Evolutionary conservation across 2,329 filamentous ascomycete genomes (phyloP).

Genomic region (Lithohypha guttulata): DNA sequence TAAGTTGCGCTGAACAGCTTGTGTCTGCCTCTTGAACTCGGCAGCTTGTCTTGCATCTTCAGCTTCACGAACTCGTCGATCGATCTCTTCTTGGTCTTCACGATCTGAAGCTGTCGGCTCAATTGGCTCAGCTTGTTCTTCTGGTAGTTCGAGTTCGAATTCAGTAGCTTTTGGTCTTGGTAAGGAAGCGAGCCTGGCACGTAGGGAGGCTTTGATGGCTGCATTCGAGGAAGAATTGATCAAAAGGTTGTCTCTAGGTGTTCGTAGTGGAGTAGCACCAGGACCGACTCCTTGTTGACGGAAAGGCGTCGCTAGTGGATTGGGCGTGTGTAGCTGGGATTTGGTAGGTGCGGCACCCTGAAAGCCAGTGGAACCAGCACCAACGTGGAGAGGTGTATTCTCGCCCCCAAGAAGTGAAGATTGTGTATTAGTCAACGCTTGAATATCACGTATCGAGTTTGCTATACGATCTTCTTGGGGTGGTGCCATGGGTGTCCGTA

Average conservation of each 20-base stretch:
- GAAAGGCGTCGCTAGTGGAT: constrained; percentile 86
- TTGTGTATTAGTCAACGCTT: constrained; percentile 82
- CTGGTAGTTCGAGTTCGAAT: constrained; percentile 76
- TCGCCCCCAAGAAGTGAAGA: constrained; percentile 89
- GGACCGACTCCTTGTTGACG: constrained; percentile 56
- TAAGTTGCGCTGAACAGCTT: constrained; percentile 77
- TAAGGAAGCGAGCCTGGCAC: constrained; percentile 56
- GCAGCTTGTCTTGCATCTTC: constrained; percentile 53
- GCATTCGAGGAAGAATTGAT: constrained; percentile 69
- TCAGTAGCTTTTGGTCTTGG: constrained; percentile 89
- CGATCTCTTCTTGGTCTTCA: constrained; percentile 62
- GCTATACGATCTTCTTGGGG: constrained; percentile 91
- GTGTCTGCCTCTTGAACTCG: constrained; percentile 73
- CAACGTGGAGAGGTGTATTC: constrained; percentile 79
- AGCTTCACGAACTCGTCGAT: constrained; percentile 54
- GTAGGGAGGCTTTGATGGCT: constrained; percentile 57
- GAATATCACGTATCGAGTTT: constrained; percentile 91
- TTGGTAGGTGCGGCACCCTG: constrained; percentile 71
- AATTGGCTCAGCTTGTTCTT: constrained; percentile 61
- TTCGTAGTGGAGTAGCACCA: constrained; percentile 75
- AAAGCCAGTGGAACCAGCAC: constrained; percentile 72
- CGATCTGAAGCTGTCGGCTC: constrained; percentile 33
- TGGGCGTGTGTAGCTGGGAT: constrained; percentile 79
- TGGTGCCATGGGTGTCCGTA: constrained; percentile 81
- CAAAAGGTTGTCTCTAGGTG: constrained; percentile 75